A percentile compares a stretch with the other conserved stretches of the same genome.
Conservation (phyloP, 1,284 basidiomycete genomes). For the Testicularia cyperi region DNA sequence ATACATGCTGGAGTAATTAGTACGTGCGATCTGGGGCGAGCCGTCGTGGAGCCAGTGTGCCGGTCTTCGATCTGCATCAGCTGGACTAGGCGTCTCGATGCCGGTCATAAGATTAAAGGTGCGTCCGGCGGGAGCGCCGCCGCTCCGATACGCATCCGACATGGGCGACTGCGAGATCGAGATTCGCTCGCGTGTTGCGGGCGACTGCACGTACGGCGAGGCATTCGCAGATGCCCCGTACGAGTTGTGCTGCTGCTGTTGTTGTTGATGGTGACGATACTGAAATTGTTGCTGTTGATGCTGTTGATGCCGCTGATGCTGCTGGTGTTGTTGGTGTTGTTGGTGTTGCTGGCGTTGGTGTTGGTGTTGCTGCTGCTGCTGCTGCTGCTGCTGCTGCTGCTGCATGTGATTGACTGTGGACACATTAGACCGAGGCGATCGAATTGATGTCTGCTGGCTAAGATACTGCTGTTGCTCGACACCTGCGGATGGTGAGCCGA, state of each 20-base stretch:
- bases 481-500: too few species aligned
- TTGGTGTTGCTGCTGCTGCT: too few species aligned
- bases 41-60: background rate
- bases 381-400: too few species aligned
- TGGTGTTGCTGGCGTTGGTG: too few species aligned
- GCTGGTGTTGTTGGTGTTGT: too few species aligned
- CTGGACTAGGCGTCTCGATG: conserved; percentile 20
- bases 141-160: conserved; percentile 23
- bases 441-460: too few species aligned
- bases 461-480: too few species aligned
- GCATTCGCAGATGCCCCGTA: conserved; percentile 1
- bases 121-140: conserved; percentile 4
- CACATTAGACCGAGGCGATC: too few species aligned
- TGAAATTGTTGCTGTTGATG: conserved; percentile 1
- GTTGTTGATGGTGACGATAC: background rate
- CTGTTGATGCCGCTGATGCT: background rate
- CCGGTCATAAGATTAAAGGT: conserved; percentile 32
- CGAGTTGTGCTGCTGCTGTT: conserved; percentile 5
- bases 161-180: conserved; percentile 29
- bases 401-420: too few species aligned
- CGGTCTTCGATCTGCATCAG: background rate
- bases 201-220: conserved; percentile 15
- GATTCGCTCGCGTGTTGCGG: conserved; percentile 13
- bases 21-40: background rate
- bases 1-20: background rate